Base-by-base conservation (phyloP, 257 asterid species). In the Solanum bulbocastanum region DNA sequence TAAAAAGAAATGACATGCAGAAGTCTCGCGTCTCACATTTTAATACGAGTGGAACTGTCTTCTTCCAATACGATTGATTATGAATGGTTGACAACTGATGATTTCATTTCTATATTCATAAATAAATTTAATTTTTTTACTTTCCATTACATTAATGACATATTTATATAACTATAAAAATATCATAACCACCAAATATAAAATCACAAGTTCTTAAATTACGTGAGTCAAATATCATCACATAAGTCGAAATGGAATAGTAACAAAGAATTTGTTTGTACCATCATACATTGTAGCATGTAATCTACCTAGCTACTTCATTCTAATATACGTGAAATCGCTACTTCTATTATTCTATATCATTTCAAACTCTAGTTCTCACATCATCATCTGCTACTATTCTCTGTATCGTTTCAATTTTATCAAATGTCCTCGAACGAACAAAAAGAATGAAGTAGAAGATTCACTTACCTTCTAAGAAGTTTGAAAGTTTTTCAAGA, bases 401-500 rank as follows among this genome's bases (percentile, higher is more conserved):
- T 65, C 2, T 8, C 2, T 72, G 1, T 72, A 35, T 35, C 15
- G 30, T 35, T 35, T 4, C 8, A 73, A 35, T 73, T 35, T 73
- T 73, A 73, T 35, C 30, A 56, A 0, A 56, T 3, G 2, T 56
- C 11, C 25, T 56, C 0, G 0, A 72, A 0, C 6, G 22, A 32
- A 30, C 76, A 15, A 69, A 71, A 32, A 72, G 11, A 72, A 33
- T 10, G 81, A 36, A 81, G 25, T 30, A 18, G 18, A 30, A 81
- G 8, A 32, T 81, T 46, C 30, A 46, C 69, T 30, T 14, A 94
- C 99, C 98, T 93, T 95, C 90, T 44, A 95, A 87, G 84, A 91
- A 93, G 36, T 11, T 85, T 39, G 94, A 96, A 66, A 96, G 89
- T 27, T 96, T 94, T 20, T 92, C 93, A 5, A 96, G 44, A 87